A percentile compares a stretch with the other conserved stretches of the same genome.
These are phyloP conservation scores for Eucalyptus coolabah DNA, from an alignment of 345 rosid genomes.

Conservation along the genomic window DNA sequence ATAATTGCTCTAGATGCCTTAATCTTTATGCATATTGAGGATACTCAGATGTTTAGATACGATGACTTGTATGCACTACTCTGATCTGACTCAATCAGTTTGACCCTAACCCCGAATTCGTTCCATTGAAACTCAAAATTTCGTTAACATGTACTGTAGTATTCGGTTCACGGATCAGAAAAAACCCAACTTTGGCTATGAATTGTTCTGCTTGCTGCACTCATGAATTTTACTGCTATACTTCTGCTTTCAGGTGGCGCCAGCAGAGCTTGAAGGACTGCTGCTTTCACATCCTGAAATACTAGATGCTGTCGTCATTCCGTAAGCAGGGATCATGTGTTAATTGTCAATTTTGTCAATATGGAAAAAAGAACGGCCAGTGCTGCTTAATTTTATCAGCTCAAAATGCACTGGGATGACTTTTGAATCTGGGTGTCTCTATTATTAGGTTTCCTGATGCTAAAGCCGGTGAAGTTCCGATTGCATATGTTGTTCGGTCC, in stretches of 20 bases:
- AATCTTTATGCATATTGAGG: not conserved
- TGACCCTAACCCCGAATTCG: not conserved
- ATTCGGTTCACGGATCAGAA: not conserved
- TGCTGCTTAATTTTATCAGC: not conserved
- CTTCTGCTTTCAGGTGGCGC: conserved; percentile 21
- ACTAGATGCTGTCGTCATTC: conserved; percentile 26
- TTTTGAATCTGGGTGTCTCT: not conserved
- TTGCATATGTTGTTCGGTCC: conserved; percentile 29
- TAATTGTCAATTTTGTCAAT: not conserved
- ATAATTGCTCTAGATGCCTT: not conserved
- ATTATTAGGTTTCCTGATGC: conserved; percentile 27
- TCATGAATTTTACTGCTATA: not conserved
- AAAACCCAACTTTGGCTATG: not conserved
- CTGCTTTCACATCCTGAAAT: conserved; percentile 31
- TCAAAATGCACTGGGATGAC: not conserved
- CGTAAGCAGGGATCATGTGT: conserved; percentile 3
- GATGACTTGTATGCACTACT: not conserved
- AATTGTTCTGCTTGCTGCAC: not conserved
- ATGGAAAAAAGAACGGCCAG: not conserved
- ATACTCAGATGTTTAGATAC: not conserved
- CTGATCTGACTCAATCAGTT: not conserved
- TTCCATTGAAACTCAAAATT: not conserved
- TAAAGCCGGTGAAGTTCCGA: conserved; percentile 43
- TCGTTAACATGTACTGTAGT: not conserved
- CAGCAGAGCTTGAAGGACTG: conserved; percentile 39